Conservation (phyloP, 805 yeast species). For the Yarrowia sp. region DNA sequence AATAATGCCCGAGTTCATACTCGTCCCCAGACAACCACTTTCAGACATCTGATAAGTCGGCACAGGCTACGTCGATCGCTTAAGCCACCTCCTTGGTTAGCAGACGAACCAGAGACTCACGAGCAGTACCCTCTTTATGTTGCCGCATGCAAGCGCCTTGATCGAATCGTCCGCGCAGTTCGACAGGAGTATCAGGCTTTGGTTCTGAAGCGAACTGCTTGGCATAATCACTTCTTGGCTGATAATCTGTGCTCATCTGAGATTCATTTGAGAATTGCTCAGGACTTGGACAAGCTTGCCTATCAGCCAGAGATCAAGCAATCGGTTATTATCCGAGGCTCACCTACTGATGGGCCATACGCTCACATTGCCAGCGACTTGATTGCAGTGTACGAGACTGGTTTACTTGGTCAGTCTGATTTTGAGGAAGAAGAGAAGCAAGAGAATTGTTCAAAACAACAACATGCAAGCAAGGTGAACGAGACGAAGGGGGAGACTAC, state of each 20-base stretch:
- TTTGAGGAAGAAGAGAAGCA: not conserved
- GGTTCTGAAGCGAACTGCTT: not conserved
- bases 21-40: not conserved
- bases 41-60: not conserved
- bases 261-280: not conserved
- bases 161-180: not conserved
- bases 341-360: too few relatives aligned
- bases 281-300: not conserved
- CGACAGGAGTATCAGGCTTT: not conserved
- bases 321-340: not conserved
- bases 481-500: too few relatives aligned
- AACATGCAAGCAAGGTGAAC: too few relatives aligned
- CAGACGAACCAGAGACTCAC: not conserved
- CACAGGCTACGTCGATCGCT: not conserved
- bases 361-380: not conserved
- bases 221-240: not conserved
- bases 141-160: not conserved
- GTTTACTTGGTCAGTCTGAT: not conserved
- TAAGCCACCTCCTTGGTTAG: not conserved
- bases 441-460: not conserved
- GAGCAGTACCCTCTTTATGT: not conserved
- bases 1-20: not conserved
- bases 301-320: not conserved
- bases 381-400: not conserved
- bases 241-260: not conserved